phyloP scores from a whole-genome alignment of 768 basidiomycete genomes.

The Termitomyces sp. region DNA sequence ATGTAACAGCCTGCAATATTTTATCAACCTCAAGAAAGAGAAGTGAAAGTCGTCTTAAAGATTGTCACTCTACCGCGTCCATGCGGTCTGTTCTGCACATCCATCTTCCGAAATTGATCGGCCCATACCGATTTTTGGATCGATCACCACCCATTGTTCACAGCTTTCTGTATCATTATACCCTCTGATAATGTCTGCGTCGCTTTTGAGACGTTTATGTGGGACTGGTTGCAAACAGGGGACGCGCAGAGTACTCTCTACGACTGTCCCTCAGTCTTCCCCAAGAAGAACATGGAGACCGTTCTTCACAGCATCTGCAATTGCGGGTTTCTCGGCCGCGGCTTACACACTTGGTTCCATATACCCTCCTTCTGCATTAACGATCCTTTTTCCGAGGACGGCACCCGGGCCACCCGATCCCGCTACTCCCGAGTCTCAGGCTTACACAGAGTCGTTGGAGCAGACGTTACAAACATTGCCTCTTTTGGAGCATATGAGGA shows the following conservation, averaged over 20 bases:
- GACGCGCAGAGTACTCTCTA: constrained; percentile 2
- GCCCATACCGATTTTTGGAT: background rate
- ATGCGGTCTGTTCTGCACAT: too few species aligned
- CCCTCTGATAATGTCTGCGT: constrained; percentile 7
- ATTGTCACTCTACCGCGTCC: too few species aligned
- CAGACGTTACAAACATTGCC: constrained; percentile 60
- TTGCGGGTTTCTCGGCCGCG: constrained; percentile 28
- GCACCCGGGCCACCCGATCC: constrained; percentile 67
- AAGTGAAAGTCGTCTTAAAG: too few species aligned
- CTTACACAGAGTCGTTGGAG: constrained; percentile 61
- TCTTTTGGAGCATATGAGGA: constrained; percentile 37
- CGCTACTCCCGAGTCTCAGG: constrained; percentile 51
- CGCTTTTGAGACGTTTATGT: constrained; percentile 6
- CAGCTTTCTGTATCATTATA: background rate
- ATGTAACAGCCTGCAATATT: background rate
- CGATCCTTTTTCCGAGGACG: constrained; percentile 69
- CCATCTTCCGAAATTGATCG: background rate
- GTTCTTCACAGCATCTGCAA: constrained; percentile 19
- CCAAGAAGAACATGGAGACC: constrained; percentile 16
- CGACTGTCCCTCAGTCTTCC: constrained; percentile 5
- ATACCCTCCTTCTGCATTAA: constrained; percentile 62
- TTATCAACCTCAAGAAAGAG: background rate
- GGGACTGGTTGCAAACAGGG: background rate
- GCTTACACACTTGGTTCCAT: constrained; percentile 57
- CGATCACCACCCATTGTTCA: background rate